Base-by-base conservation (phyloP, 1,139 yeast genomes). In the Candida dubliniensis region DNA sequence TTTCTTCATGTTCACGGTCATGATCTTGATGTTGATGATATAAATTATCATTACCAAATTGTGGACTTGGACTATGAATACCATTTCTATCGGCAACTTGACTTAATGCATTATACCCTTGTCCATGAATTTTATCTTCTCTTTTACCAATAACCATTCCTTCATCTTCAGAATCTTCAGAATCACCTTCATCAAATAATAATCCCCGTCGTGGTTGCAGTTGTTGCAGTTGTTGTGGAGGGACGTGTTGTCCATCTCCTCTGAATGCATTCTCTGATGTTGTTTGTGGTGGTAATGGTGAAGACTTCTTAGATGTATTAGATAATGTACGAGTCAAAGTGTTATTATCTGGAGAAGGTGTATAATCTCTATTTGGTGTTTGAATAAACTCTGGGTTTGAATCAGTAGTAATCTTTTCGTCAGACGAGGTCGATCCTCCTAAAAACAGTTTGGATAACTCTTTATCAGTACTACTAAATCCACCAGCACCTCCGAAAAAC, bases 31-130 rank as follows among this genome's bases (percentile, higher is more conserved):
- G 4, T 34, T 9, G 10, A 27, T 3, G 30, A n/a, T 18, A 37
- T 39, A 5, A 13, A 34, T 25, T 39, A n/a, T 10, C 14, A 34
- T 32, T 41, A 8, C 12, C 25, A 31, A 26, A n/a, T 10, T 33
- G 13, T 4, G 65, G 61, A 15, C 69, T 58, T 11, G 72, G 74
- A 57, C 65, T 61, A 23, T 57, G 54, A 37, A 70, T 67, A 5
- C 76, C 75, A 49, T 61, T 71, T 42, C 59, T 64, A 10, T 75
- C 82, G 2, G 83, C 83, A 18, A 79, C 79, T 50, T 76, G 79
- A 40, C 79, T 75, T 34, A 77, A 60, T 9, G 81, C 68, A 37
- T 67, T 64, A 51, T 70, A 71, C 45, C 71, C 68, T 15, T 48
- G 45, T 5, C 52, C 49, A 40, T 13, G 30, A 7, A 30, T 30